Evolutionary conservation across 2,329 filamentous ascomycete genomes (phyloP).

Genomic region (Hypoxylon sp.): DNA sequence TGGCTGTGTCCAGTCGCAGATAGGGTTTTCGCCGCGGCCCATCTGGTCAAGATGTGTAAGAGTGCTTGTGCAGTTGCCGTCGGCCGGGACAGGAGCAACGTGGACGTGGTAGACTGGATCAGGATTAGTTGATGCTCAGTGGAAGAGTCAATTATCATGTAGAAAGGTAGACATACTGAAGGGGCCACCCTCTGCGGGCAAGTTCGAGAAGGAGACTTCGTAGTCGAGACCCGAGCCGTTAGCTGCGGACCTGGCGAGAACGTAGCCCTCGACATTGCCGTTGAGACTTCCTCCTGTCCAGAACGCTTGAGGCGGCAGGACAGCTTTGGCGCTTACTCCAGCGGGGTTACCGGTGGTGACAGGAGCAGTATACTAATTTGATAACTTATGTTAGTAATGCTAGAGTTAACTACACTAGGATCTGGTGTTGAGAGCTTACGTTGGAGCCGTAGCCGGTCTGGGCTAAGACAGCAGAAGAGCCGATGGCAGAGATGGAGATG

Average conservation of each 20-base stretch:
- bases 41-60: constrained; percentile 80
- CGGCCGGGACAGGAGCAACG: constrained; percentile 70
- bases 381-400: constrained; percentile 37
- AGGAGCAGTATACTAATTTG: constrained; percentile 63
- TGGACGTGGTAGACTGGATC: constrained; percentile 80
- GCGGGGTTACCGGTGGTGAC: constrained; percentile 69
- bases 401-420: not conserved
- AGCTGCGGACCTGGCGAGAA: constrained; percentile 63
- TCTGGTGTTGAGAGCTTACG: constrained; percentile 40
- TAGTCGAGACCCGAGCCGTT: constrained; percentile 70
- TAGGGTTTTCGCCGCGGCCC: constrained; percentile 71
- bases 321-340: constrained; percentile 68
- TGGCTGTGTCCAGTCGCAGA: constrained; percentile 71
- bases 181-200: constrained; percentile 70
- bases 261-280: constrained; percentile 69
- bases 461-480: constrained; percentile 47
- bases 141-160: not conserved
- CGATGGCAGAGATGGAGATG: constrained; percentile 47
- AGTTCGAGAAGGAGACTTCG: constrained; percentile 69
- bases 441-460: constrained; percentile 48
- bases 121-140: constrained; percentile 35
- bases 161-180: constrained; percentile 66
- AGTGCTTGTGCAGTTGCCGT: constrained; percentile 80
- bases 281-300: constrained; percentile 63
- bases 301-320: constrained; percentile 68